Evolutionary conservation across 1,139 yeast species (phyloP).

Genomic region (Geotrichum phurueaensis): DNA sequence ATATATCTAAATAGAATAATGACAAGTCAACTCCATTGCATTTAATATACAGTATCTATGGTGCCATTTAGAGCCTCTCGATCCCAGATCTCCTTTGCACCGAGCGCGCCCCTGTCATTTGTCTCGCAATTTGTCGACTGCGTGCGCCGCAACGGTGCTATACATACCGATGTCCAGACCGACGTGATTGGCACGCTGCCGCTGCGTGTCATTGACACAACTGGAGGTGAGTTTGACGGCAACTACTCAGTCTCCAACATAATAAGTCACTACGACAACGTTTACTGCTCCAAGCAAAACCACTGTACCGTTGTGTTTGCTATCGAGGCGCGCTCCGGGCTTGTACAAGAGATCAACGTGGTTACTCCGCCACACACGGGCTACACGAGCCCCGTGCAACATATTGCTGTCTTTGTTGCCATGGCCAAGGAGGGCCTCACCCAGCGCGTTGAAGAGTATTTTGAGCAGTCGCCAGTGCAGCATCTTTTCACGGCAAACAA

Average conservation of each 20-base stretch:
- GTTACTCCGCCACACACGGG: slow-evolving; percentile 19
- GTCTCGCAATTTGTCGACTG: slow-evolving; percentile 1
- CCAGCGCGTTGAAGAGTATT: slow-evolving; percentile 13
- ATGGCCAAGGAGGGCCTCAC: slow-evolving; percentile 11
- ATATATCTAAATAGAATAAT: too few species aligned
- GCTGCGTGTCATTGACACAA: slow-evolving; percentile 8
- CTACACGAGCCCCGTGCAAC: slow-evolving; percentile 22
- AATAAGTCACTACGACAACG: slow-evolving; percentile 15
- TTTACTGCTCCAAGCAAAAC: slow-evolving; percentile 19
- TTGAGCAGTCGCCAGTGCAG: slow-evolving; percentile 9
- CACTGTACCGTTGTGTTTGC: slow-evolving; percentile 18
- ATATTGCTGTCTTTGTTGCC: slow-evolving; percentile 18
- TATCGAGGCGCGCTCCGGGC: slow-evolving; percentile 4
- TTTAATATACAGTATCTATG: background rate
- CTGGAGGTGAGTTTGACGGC: slow-evolving; percentile 18
- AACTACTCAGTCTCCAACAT: slow-evolving; percentile 17
- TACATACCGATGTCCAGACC: background rate
- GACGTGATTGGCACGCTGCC: slow-evolving; percentile 6
- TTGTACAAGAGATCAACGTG: slow-evolving; percentile 18
- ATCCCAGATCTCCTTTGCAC: background rate
- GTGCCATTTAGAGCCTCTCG: background rate
- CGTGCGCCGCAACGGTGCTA: background rate
- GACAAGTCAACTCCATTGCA: background rate
- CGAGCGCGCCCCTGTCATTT: background rate
- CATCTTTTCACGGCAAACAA: slow-evolving; percentile 12